These are phyloP conservation scores for Magnolia officinalis DNA, from an alignment of 164 flowering plant species.

Conservation along the genomic window DNA sequence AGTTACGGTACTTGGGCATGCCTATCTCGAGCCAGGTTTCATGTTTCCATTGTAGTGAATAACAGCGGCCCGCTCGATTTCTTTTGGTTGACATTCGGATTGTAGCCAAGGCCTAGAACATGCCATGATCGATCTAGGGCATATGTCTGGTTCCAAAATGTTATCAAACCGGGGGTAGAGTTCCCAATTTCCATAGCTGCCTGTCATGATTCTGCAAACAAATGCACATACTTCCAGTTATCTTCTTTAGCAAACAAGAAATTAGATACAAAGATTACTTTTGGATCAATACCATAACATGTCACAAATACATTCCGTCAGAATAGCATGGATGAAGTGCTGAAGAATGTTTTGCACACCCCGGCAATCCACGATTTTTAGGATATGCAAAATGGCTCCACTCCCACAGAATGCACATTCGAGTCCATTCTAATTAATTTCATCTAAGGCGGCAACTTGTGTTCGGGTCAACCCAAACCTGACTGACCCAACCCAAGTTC, in stretches of 20 bases:
- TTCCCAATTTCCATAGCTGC: slow-evolving; percentile 36
- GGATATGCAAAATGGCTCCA: too few species aligned
- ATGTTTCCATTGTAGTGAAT: slow-evolving; percentile 39
- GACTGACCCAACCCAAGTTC: too few species aligned
- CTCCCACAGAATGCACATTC: too few species aligned
- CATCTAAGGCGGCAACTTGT: too few species aligned
- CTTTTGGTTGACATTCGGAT: slow-evolving; percentile 30
- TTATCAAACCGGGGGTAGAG: slow-evolving; percentile 31
- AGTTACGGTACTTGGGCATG: slow-evolving; percentile 26
- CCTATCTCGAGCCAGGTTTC: slow-evolving; percentile 46
- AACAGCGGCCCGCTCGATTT: slow-evolving; percentile 31
- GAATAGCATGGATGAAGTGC: too few species aligned
- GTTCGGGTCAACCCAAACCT: too few species aligned
- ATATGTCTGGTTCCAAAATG: slow-evolving; percentile 31
- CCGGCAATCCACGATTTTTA: too few species aligned
- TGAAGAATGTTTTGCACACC: too few species aligned
- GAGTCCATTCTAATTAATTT: too few species aligned
- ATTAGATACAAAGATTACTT: background rate
- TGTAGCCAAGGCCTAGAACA: slow-evolving; percentile 39
- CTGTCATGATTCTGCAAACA: slow-evolving; percentile 32
- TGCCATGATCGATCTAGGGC: slow-evolving; percentile 32
- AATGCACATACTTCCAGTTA: background rate
- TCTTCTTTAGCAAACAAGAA: background rate
- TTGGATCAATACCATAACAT: background rate
- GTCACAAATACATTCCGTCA: too few species aligned